Conservation (phyloP, 352 stramenopile species). For the Phytopythium mirpurense region DNA sequence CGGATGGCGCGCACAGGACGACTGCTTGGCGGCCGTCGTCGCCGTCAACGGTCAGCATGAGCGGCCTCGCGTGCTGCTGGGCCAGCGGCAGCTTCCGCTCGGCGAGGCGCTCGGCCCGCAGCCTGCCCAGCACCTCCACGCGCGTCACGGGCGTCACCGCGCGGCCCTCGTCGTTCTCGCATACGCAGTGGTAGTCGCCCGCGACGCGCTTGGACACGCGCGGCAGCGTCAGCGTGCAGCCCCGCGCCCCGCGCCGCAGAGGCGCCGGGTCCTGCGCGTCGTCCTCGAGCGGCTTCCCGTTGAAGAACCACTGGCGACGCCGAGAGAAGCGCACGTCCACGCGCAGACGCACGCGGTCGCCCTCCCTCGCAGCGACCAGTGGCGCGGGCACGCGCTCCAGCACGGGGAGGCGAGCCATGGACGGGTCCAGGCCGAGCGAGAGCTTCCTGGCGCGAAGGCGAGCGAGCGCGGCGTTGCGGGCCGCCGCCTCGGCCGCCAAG, state of each 20-base stretch:
- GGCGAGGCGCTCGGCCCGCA: conserved; percentile 17
- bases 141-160: conserved; percentile 25
- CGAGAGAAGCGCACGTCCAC: conserved; percentile 33
- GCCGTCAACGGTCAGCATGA: neutral
- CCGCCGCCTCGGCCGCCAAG: conserved; percentile 21
- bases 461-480: conserved; percentile 32
- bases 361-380: conserved; percentile 18
- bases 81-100: neutral
- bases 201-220: conserved; percentile 35
- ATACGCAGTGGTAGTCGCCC: conserved; percentile 58
- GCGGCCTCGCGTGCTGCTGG: neutral
- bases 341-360: conserved; percentile 27
- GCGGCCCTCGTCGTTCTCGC: conserved; percentile 54
- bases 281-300: conserved; percentile 20
- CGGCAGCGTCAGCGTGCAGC: conserved; percentile 29
- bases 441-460: conserved; percentile 57
- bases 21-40: neutral
- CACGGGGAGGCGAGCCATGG: conserved; percentile 26
- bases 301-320: conserved; percentile 48
- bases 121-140: conserved; percentile 19
- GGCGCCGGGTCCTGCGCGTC: conserved; percentile 4
- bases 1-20: neutral
- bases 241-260: conserved; percentile 15
- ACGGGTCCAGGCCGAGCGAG: conserved; percentile 48
- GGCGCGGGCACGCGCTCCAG: conserved; percentile 25